Percentiles rank a stretch among this genome's conserved stretches.
Conservation (phyloP, 148 eudicot species). For the Chenopodium suecicum region DNA sequence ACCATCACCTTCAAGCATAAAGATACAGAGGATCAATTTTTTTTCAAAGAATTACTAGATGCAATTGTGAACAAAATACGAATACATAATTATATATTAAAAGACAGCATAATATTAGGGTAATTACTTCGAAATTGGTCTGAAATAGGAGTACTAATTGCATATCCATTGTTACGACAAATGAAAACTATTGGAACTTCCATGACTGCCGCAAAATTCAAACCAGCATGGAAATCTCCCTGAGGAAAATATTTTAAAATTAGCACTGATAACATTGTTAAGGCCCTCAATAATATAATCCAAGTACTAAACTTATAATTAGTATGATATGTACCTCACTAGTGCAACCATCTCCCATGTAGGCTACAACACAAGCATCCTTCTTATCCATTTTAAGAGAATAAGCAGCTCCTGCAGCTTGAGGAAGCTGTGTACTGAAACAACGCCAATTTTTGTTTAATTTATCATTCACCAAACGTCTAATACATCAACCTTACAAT, state of each 20-base stretch:
- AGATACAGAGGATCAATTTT: neutral
- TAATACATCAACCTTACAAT: neutral
- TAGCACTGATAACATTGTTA: neutral
- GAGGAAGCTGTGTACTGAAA: conserved; percentile 83
- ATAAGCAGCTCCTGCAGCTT: conserved; percentile 95
- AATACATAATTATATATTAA: neutral
- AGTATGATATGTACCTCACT: conserved; percentile 54
- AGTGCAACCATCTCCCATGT: conserved; percentile 88
- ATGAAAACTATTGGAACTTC: conserved; percentile 81
- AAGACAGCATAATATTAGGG: neutral
- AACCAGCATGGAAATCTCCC: conserved; percentile 96
- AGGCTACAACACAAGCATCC: conserved; percentile 75
- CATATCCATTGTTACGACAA: conserved; percentile 99
- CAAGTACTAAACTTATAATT: neutral
- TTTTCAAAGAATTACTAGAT: too few species aligned
- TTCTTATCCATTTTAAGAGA: conserved; percentile 73
- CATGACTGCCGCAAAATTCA: conserved; percentile 92
- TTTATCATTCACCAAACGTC: neutral
- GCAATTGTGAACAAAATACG: neutral
- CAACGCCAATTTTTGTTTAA: neutral
- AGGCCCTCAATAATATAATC: neutral
- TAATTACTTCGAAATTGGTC: conserved; percentile 85
- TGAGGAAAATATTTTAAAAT: conserved; percentile 12
- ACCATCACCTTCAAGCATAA: conserved; percentile 67
- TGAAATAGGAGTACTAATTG: conserved; percentile 81